Conservation (phyloP, 75 land plant genomes). For the Larix kaempferi region DNA sequence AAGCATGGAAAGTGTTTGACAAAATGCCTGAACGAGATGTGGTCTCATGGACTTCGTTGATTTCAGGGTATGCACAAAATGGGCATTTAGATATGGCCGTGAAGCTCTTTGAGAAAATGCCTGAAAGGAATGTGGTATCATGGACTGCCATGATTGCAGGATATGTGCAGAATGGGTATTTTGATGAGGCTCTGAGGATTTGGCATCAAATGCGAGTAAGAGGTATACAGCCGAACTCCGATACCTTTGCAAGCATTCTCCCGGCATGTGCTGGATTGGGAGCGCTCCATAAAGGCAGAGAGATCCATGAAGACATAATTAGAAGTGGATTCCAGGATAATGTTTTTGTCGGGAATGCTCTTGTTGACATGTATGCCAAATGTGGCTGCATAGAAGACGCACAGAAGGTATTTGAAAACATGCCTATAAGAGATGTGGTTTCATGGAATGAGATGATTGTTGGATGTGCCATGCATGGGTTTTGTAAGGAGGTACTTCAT, state of each 20-base stretch:
- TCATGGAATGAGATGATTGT: slow-evolving; percentile 23
- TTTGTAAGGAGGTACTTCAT: slow-evolving; percentile 8
- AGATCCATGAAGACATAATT: slow-evolving; percentile 7
- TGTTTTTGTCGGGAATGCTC: slow-evolving; percentile 3
- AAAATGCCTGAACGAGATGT: slow-evolving; percentile 13
- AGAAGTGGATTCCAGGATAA: not conserved
- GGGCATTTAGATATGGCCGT: slow-evolving; percentile 31
- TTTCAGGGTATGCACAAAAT: slow-evolving; percentile 31
- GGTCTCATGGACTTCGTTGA: slow-evolving; percentile 59
- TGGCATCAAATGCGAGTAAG: slow-evolving; percentile 12
- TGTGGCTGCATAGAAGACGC: slow-evolving; percentile 6
- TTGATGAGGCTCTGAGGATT: slow-evolving; percentile 12
- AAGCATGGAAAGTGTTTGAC: slow-evolving; percentile 15
- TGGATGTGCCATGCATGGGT: slow-evolving; percentile 26
- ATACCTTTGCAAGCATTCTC: slow-evolving; percentile 12
- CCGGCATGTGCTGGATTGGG: slow-evolving; percentile 11
- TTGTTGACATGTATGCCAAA: slow-evolving; percentile 20
- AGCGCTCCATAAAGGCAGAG: slow-evolving; percentile 5
- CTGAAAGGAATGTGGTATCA: slow-evolving; percentile 15
- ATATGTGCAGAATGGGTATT: slow-evolving; percentile 17
- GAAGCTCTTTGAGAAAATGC: slow-evolving; percentile 42
- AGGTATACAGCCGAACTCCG: slow-evolving; percentile 7
- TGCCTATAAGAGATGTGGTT: slow-evolving; percentile 10
- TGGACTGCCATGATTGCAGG: slow-evolving; percentile 27
- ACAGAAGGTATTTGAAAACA: slow-evolving; percentile 3